Evolutionary conservation across 2,329 filamentous ascomycete genomes (phyloP).

Genomic region (Corynespora cassiicola): DNA sequence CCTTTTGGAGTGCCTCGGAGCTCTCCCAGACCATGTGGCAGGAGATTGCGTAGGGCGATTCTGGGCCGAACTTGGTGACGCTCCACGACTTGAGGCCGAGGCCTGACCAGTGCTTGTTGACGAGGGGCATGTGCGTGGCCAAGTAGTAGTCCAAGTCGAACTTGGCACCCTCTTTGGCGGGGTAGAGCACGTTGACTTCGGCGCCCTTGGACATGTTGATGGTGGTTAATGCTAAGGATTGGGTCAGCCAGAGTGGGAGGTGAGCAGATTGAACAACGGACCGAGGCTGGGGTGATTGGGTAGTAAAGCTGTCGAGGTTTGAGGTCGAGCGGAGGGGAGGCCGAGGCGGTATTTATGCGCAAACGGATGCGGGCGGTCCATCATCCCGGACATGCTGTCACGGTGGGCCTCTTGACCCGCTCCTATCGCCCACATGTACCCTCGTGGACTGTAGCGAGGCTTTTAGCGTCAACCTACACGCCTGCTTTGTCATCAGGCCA

Average conservation of each 20-base stretch:
- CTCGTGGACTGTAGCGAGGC: too few relatives aligned
- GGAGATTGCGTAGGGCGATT: conserved; percentile 27
- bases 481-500: too few relatives aligned
- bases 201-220: conserved; percentile 22
- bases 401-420: too few relatives aligned
- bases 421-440: too few relatives aligned
- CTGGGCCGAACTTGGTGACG: conserved; percentile 25
- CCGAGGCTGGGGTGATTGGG: too few relatives aligned
- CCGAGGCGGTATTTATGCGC: too few relatives aligned
- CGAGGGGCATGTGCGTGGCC: conserved; percentile 54
- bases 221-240: neutral
- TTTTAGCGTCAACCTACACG: too few relatives aligned
- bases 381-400: too few relatives aligned
- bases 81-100: conserved; percentile 46
- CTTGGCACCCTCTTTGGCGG: conserved; percentile 43
- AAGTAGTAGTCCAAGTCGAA: conserved; percentile 61
- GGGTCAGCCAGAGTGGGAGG: neutral
- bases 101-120: conserved; percentile 45
- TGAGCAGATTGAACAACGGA: too few relatives aligned
- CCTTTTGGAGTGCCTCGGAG: conserved; percentile 27
- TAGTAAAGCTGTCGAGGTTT: too few relatives aligned
- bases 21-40: conserved; percentile 32
- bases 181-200: conserved; percentile 47
- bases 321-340: too few relatives aligned
- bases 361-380: too few relatives aligned